Evolutionary conservation across 495 filamentous ascomycete species (phyloP).

Genomic region (Lasiosphaeria miniovina): DNA sequence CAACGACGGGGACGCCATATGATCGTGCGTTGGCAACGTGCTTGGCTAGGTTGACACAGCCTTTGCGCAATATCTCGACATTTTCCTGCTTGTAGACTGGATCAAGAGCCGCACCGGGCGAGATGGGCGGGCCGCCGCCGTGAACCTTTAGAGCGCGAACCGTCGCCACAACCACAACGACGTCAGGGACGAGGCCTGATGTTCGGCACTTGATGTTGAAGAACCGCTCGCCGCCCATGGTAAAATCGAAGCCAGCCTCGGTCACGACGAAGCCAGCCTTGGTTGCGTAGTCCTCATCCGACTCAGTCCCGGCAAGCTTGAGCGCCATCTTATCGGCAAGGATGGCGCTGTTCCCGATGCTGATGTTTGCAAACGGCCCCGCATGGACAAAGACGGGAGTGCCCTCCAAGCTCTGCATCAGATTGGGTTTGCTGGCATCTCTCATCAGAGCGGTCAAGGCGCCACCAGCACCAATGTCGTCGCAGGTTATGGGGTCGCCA

Average conservation of each 20-base stretch:
- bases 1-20: conserved; percentile 93
- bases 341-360: conserved; percentile 91
- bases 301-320: conserved; percentile 92
- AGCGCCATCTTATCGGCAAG: conserved; percentile 92
- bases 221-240: conserved; percentile 98
- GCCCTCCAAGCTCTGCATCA: conserved; percentile 97
- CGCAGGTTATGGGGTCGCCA: conserved; percentile 92
- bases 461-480: conserved; percentile 90
- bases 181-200: conserved; percentile 86
- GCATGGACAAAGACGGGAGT: conserved; percentile 97
- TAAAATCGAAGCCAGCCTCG: conserved; percentile 98
- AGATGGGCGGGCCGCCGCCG: conserved; percentile 89
- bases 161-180: conserved; percentile 92
- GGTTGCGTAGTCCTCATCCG: conserved; percentile 79
- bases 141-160: conserved; percentile 95
- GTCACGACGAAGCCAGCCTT: conserved; percentile 96
- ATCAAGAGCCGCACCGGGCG: conserved; percentile 74
- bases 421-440: conserved; percentile 96
- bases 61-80: conserved; percentile 80
- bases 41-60: conserved; percentile 91
- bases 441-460: conserved; percentile 93
- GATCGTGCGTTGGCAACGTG: conserved; percentile 84
- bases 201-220: conserved; percentile 99
- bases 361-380: conserved; percentile 97
- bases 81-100: conserved; percentile 92